Conservation (phyloP, 2,329 filamentous ascomycete species). For the Xylariaceae sp. region DNA sequence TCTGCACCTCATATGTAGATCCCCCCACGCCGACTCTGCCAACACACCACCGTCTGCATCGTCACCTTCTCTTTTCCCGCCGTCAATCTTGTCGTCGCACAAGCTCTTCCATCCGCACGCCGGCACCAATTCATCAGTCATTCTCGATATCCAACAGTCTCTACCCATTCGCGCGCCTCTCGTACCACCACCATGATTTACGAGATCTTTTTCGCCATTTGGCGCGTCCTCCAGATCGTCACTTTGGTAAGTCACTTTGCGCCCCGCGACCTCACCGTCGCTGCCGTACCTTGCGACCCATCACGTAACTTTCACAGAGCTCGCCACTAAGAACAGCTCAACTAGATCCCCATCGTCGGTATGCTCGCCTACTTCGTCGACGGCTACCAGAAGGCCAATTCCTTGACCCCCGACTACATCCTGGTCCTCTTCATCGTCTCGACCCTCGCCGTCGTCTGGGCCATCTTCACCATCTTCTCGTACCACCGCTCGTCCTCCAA, state of each 20-base stretch:
- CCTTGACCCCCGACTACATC: constrained; percentile 58
- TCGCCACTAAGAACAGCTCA: background rate
- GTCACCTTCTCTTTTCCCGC: too few relatives aligned
- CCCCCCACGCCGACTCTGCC: too few relatives aligned
- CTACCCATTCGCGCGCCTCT: too few relatives aligned
- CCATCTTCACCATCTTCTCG: constrained; percentile 61
- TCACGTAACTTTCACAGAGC: background rate
- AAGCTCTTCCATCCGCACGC: too few relatives aligned
- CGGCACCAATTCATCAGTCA: too few relatives aligned
- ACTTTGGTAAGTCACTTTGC: constrained; percentile 50
- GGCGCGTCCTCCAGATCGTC: constrained; percentile 59
- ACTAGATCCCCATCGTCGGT: constrained; percentile 60
- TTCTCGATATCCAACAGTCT: too few relatives aligned
- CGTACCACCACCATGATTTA: constrained; percentile 49
- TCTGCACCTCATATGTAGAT: too few relatives aligned
- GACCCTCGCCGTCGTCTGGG: constrained; percentile 60
- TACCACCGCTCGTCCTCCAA: constrained; percentile 61
- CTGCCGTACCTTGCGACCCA: background rate
- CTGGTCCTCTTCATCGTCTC: constrained; percentile 66
- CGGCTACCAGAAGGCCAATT: constrained; percentile 52
- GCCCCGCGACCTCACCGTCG: background rate
- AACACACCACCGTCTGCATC: too few relatives aligned
- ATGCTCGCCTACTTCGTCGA: constrained; percentile 66
- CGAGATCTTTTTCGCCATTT: constrained; percentile 59
- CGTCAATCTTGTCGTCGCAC: too few relatives aligned